Evolutionary conservation across 257 asterid genomes (phyloP).

Genomic region (Solanum microdontum): DNA sequence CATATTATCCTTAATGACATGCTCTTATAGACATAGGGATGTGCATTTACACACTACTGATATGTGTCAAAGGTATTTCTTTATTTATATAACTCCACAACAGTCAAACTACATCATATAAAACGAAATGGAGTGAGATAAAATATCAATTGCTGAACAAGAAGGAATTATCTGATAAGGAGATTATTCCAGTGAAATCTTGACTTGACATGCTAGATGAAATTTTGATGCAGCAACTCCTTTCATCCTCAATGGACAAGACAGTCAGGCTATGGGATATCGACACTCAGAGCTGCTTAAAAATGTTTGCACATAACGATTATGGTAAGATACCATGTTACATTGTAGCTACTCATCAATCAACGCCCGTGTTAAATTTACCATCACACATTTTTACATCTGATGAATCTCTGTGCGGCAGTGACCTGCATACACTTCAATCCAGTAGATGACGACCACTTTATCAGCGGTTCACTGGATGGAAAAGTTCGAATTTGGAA

Average conservation of each 20-base stretch:
- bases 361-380: not conserved
- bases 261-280: conserved; percentile 77
- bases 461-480: conserved; percentile 75
- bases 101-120: not conserved
- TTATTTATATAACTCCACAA: not conserved
- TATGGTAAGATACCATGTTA: conserved; percentile 53
- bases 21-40: not conserved
- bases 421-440: conserved; percentile 81
- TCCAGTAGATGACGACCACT: conserved; percentile 57
- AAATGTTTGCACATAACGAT: conserved; percentile 76
- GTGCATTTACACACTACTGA: not conserved
- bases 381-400: conserved; percentile 9
- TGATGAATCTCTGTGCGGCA: conserved; percentile 20
- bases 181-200: not conserved
- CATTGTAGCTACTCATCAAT: not conserved
- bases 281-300: conserved; percentile 54
- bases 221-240: conserved; percentile 43
- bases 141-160: not conserved
- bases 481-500: conserved; percentile 71
- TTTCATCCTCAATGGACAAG: conserved; percentile 89
- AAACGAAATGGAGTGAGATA: not conserved
- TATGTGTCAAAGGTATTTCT: not conserved
- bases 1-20: not conserved
- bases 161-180: not conserved
- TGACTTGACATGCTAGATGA: not conserved